Evolutionary conservation across 768 basidiomycete genomes (phyloP).

Genomic region (Lepiota venenata): DNA sequence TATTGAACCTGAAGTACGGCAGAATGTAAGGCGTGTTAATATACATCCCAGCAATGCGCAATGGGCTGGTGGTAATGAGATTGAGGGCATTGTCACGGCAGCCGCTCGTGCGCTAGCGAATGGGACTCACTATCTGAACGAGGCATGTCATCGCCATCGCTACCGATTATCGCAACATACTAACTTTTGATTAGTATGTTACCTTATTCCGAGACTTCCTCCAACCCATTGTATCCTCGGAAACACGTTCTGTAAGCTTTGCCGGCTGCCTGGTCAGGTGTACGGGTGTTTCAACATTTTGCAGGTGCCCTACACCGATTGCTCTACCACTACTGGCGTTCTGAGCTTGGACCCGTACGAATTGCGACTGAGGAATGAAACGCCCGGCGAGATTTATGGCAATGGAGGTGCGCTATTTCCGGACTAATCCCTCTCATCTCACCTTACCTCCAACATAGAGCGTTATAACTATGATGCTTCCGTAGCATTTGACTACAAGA

Average conservation of each 20-base stretch:
- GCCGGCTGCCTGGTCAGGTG: not conserved
- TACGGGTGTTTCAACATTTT: not conserved
- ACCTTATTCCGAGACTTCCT: constrained; percentile 51
- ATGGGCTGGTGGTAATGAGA: constrained; percentile 63
- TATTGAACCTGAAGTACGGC: constrained; percentile 51
- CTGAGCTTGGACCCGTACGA: constrained; percentile 55
- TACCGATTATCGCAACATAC: not conserved
- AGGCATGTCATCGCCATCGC: constrained; percentile 26
- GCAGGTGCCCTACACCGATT: constrained; percentile 56
- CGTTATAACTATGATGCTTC: constrained; percentile 54
- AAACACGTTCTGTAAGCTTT: constrained; percentile 41
- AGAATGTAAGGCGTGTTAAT: constrained; percentile 54
- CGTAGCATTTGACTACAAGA: constrained; percentile 50
- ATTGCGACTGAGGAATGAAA: constrained; percentile 46
- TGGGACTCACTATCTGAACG: constrained; percentile 46
- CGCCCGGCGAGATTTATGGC: constrained; percentile 51
- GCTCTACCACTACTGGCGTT: constrained; percentile 55
- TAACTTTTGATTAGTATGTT: constrained; percentile 33
- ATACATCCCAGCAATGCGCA: constrained; percentile 54
- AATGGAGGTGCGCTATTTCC: constrained; percentile 37
- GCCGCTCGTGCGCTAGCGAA: constrained; percentile 34
- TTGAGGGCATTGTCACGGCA: constrained; percentile 47
- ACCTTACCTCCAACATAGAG: constrained; percentile 28
- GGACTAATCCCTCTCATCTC: not conserved
- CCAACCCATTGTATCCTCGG: constrained; percentile 42